Base-by-base conservation (phyloP, 768 basidiomycete species). In the Boletus eberwhitei region DNA sequence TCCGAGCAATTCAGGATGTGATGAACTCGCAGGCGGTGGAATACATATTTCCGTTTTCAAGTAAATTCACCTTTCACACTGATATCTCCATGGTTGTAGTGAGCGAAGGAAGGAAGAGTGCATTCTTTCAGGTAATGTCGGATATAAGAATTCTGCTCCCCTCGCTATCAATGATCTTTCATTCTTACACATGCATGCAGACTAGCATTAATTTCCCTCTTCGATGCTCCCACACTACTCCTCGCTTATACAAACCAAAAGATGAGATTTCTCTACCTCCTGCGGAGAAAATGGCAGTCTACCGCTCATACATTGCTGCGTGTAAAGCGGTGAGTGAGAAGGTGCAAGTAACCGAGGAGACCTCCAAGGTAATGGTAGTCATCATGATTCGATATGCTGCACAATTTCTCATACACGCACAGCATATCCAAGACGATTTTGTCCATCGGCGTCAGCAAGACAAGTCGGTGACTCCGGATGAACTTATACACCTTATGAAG, bases 351-450 rank as follows among this genome's bases (percentile, higher is more conserved):
- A 71, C 75, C 6, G 79, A 84, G 34, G 66, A 71, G 13, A 76
- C 82, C 5, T 85, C 85, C n/a, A 76, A 85, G 75, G 90, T 87
- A 58, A 35, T 69, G 58, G 4, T 22, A 19, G 14, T 21, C 38
- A 24, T 32, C 29, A 42, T 37, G 16, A n/a, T 26, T 31, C 44
- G 16, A 35, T 31, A 41, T 22, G 17, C 16, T 14, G 6, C 26
- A 45, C 29, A 36, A 37, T 4, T 22, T 45, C 45, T 55, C 38
- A 42, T 45, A n/a, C 14, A 17, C 36, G 36, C 35, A 34, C 48
- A 92, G 90, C 74, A 85, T 59, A 86, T 93, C 35, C 86, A 90
- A 75, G 78, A 85, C 6, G 87, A 90, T 52, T 93, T 92, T 63
- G 87, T 80, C 26, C 65, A 60, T 52, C 70, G 72, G 48, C 69